phyloP scores from a whole-genome alignment of 139 green algal genomes.

The Haematococcus lacustris region DNA sequence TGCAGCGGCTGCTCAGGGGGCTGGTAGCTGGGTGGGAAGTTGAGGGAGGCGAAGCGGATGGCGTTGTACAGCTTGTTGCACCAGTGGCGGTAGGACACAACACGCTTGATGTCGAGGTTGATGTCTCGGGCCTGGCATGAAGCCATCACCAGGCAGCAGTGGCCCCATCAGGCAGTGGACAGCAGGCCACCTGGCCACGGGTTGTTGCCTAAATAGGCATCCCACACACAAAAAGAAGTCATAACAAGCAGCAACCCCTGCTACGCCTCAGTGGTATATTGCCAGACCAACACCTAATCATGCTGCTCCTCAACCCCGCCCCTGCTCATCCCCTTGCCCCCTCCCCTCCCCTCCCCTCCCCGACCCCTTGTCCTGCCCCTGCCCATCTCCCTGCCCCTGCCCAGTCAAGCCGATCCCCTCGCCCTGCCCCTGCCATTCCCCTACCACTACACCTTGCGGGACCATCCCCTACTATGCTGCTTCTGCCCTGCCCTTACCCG shows the following conservation, averaged over 20 bases:
- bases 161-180: neutral
- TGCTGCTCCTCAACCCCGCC: no score
- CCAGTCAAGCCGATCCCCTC: no score
- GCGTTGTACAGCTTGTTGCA: conserved; percentile 99
- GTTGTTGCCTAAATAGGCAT: neutral
- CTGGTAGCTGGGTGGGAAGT: conserved; percentile 57
- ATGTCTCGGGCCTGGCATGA: conserved; percentile 69
- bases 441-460: no score
- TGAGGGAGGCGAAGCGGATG: conserved; percentile 85
- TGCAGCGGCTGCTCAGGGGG: conserved; percentile 1
- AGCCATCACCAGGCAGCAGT: neutral
- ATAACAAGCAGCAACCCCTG: no score
- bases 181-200: neutral
- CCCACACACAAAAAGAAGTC: neutral
- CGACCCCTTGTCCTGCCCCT: no score
- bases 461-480: no score
- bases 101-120: conserved; percentile 95
- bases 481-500: no score
- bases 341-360: no score
- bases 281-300: neutral
- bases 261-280: neutral
- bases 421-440: no score
- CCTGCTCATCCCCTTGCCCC: no score
- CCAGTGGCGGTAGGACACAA: conserved; percentile 91
- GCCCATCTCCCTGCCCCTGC: no score